These are phyloP conservation scores for Hypoxylon sp. DNA, from an alignment of 2,329 filamentous ascomycete genomes.

Conservation along the genomic window DNA sequence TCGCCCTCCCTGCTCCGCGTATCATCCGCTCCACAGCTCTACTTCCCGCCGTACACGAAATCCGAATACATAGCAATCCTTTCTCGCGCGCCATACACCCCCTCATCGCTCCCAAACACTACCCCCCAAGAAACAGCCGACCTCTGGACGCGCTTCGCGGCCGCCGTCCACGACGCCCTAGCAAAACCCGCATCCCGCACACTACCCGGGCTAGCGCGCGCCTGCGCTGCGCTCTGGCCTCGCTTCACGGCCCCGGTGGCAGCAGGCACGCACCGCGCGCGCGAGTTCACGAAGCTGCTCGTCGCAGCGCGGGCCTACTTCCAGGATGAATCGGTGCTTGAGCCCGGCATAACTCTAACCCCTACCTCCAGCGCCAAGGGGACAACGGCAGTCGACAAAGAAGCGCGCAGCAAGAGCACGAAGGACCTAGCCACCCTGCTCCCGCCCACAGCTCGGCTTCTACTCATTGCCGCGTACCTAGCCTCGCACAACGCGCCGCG, in stretches of 20 bases:
- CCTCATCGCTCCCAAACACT: slow-evolving; percentile 66
- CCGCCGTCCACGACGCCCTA: slow-evolving; percentile 89
- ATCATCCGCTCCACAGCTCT: slow-evolving; percentile 79
- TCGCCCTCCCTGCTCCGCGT: slow-evolving; percentile 68
- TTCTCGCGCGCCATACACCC: slow-evolving; percentile 58
- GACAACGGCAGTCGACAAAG: slow-evolving; percentile 15
- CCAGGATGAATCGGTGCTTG: slow-evolving; percentile 78
- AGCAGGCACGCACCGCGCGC: slow-evolving; percentile 78
- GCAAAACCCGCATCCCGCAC: slow-evolving; percentile 85
- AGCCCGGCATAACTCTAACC: slow-evolving; percentile 68
- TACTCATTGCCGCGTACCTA: slow-evolving; percentile 83
- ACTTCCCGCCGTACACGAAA: slow-evolving; percentile 88
- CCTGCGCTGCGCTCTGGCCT: slow-evolving; percentile 84
- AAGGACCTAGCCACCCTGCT: slow-evolving; percentile 70
- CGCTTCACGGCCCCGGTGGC: slow-evolving; percentile 85
- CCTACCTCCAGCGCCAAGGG: slow-evolving; percentile 41
- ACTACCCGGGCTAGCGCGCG: slow-evolving; percentile 77
- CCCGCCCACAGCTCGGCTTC: slow-evolving; percentile 79
- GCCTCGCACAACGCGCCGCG: slow-evolving; percentile 83
- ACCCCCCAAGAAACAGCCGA: slow-evolving; percentile 70
- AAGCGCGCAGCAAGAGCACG: slow-evolving; percentile 9
- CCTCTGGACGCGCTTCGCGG: slow-evolving; percentile 85
- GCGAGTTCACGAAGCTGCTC: slow-evolving; percentile 88
- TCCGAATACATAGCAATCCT: slow-evolving; percentile 84
- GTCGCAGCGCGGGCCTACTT: slow-evolving; percentile 78